These are phyloP conservation scores for Leptographium wingfieldii DNA, from an alignment of 2,329 filamentous ascomycete genomes.

Conservation along the genomic window DNA sequence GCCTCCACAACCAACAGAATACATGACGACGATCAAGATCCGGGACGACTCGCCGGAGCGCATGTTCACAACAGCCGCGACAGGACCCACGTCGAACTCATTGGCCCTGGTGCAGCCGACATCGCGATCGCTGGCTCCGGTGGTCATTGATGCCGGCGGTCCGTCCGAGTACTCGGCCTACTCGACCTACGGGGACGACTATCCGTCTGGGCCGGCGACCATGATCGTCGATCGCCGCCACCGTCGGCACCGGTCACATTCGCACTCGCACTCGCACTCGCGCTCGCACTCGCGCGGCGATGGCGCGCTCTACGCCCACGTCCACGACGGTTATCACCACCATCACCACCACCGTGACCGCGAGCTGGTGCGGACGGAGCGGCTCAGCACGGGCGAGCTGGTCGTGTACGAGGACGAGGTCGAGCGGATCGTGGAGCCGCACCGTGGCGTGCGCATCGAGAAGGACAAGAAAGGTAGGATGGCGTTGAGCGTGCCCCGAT, in stretches of 20 bases:
- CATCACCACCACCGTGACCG: slow-evolving; percentile 23
- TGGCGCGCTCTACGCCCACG: slow-evolving; percentile 47
- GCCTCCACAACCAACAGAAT: slow-evolving; percentile 21
- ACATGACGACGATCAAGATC: slow-evolving; percentile 30
- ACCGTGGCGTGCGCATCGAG: slow-evolving; percentile 56
- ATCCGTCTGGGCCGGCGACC: slow-evolving; percentile 18
- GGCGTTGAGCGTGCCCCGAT: slow-evolving; percentile 68
- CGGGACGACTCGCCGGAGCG: slow-evolving; percentile 35
- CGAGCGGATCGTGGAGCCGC: slow-evolving; percentile 40
- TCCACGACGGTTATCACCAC: slow-evolving; percentile 60
- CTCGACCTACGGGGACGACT: slow-evolving; percentile 10
- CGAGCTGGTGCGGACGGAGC: slow-evolving; percentile 43
- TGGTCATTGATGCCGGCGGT: slow-evolving; percentile 26
- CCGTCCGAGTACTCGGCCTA: slow-evolving; percentile 20
- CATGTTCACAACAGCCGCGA: slow-evolving; percentile 16
- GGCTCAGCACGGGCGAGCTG: slow-evolving; percentile 46
- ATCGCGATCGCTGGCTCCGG: slow-evolving; percentile 17
- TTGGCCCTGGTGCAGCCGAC: slow-evolving; percentile 8
- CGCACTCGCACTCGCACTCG: slow-evolving; percentile 12
- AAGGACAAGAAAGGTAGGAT: slow-evolving; percentile 95
- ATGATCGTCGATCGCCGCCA: slow-evolving; percentile 24
- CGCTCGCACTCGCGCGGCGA: slow-evolving; percentile 28
- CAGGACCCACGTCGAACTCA: slow-evolving; percentile 10
- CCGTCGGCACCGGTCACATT: slow-evolving; percentile 11
- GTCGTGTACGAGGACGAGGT: slow-evolving; percentile 50